Conservation (phyloP, 192 early-diverging fungal genomes). For the Rhizophagus clarus region DNA sequence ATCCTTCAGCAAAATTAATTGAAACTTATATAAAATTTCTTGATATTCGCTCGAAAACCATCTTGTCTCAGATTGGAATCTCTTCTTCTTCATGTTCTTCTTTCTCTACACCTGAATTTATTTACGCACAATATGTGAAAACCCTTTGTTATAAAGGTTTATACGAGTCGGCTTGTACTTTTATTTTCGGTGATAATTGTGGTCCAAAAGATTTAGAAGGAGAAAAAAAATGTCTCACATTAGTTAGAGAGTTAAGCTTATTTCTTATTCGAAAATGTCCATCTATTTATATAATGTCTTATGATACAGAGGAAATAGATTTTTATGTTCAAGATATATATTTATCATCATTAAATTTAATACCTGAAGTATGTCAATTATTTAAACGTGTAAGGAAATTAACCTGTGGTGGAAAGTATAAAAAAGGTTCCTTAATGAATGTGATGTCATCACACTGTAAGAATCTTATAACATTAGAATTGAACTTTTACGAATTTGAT, state of each 20-base stretch:
- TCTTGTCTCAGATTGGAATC: neutral
- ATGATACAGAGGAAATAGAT: neutral
- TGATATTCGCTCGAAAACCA: neutral
- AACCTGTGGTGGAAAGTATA: neutral
- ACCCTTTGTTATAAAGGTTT: neutral
- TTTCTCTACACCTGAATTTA: neutral
- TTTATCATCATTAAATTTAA: neutral
- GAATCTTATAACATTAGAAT: neutral
- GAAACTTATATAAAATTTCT: conserved; percentile 3
- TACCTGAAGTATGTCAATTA: neutral
- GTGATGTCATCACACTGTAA: neutral
- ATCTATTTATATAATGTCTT: neutral
- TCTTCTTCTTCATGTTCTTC: neutral
- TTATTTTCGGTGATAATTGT: neutral
- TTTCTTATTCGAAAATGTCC: neutral
- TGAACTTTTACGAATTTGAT: neutral
- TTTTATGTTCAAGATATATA: neutral
- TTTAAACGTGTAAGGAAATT: neutral
- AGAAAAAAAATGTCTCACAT: neutral
- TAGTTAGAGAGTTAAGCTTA: neutral
- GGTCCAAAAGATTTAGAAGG: neutral
- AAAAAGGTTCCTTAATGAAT: conserved; percentile 15
- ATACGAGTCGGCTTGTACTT: neutral
- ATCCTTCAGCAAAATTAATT: conserved; percentile 13
- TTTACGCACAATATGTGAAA: neutral